phyloP scores from a whole-genome alignment of 164 flowering plant genomes.

The Vitis labrusca region DNA sequence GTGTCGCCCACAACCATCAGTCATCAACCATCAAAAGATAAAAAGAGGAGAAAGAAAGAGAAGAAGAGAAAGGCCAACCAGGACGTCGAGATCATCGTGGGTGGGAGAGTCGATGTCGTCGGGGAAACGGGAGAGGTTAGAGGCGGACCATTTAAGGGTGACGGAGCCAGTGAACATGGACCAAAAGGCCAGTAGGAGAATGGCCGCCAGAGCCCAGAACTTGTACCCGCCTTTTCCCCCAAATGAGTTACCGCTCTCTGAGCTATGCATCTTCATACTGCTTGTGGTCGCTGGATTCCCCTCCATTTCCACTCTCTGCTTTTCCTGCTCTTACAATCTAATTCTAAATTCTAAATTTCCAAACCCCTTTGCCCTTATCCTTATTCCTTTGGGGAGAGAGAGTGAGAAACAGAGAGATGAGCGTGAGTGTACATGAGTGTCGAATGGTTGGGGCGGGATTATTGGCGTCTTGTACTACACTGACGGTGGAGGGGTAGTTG shows the following conservation, averaged over 20 bases:
- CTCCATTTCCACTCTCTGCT: no score
- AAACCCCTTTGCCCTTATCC: no score
- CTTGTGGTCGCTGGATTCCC: not conserved
- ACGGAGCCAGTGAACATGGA: conserved; percentile 61
- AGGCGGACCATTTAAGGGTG: conserved; percentile 49
- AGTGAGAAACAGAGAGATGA: no score
- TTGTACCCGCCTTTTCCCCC: conserved; percentile 36
- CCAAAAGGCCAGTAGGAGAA: conserved; percentile 52
- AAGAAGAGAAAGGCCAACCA: conserved; percentile 27
- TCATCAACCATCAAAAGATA: not conserved
- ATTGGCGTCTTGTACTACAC: no score
- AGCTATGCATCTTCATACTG: conserved; percentile 9
- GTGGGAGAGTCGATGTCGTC: conserved; percentile 20
- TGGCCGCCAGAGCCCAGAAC: conserved; percentile 46
- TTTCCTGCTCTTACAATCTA: no score
- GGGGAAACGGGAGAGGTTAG: conserved; percentile 21
- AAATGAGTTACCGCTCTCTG: not conserved
- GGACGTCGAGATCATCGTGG: conserved; percentile 48
- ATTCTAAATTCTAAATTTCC: no score
- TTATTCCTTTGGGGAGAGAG: no score
- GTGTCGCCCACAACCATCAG: not conserved
- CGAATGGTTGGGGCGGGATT: no score
- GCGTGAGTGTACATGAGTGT: no score
- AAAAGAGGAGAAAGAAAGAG: not conserved
- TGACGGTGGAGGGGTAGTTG: no score